Evolutionary conservation across 306 rosid genomes (phyloP).

Genomic region (Prunus kanzakura): DNA sequence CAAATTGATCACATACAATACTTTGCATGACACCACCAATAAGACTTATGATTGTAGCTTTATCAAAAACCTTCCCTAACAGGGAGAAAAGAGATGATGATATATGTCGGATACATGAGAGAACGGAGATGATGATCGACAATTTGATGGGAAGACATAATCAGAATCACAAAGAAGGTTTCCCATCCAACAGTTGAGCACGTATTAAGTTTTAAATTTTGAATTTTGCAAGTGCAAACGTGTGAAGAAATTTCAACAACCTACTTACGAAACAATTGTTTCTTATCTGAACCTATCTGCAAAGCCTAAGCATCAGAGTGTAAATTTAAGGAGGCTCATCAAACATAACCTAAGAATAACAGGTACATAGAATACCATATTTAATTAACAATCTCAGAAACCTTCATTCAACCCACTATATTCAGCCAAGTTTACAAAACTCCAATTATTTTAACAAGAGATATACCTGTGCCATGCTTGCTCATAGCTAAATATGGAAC

Average conservation of each 20-base stretch:
- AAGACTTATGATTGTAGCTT: background rate
- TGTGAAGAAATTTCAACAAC: background rate
- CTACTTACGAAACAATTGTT: background rate
- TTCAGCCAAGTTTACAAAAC: slow-evolving; percentile 6
- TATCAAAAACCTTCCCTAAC: background rate
- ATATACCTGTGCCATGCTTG: slow-evolving; percentile 98
- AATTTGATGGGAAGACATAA: background rate
- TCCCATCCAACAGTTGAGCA: background rate
- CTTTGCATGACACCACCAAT: background rate
- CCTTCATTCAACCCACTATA: background rate
- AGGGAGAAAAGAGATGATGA: background rate
- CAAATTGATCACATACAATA: background rate
- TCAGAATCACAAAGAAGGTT: background rate
- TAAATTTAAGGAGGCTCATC: too few relatives aligned
- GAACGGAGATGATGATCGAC: background rate
- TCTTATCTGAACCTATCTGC: background rate
- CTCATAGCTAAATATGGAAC: slow-evolving; percentile 91
- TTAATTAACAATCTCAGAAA: too few relatives aligned
- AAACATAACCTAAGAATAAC: too few relatives aligned
- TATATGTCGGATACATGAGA: background rate
- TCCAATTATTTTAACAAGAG: slow-evolving; percentile 4
- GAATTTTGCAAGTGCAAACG: background rate
- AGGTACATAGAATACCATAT: too few relatives aligned
- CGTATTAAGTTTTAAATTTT: background rate
- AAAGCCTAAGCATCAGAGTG: background rate